Percentiles rank a stretch among this genome's conserved stretches.
Conservation (phyloP, 2,329 filamentous ascomycete genomes). For the Massarina eburnea region DNA sequence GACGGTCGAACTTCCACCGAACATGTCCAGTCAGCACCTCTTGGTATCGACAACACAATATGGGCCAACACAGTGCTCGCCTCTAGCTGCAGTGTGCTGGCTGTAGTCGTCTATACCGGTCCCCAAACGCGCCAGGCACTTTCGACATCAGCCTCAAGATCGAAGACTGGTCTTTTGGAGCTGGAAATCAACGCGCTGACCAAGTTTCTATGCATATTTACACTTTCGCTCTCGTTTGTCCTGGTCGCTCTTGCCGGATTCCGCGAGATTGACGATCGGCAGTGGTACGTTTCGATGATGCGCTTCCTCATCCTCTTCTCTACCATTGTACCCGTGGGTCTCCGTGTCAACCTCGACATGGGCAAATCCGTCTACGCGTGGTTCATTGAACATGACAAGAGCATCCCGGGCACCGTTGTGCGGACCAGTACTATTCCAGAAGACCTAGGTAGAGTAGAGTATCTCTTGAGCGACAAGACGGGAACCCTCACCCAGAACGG, state of each 20-base stretch:
- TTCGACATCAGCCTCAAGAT: conserved; percentile 87
- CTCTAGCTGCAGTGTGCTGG: conserved; percentile 84
- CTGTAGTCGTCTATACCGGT: conserved; percentile 91
- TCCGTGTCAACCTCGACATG: conserved; percentile 95
- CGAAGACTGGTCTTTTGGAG: conserved; percentile 90
- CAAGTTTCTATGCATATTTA: conserved; percentile 91
- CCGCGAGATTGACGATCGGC: conserved; percentile 61
- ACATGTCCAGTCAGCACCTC: conserved; percentile 62
- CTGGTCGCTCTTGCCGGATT: conserved; percentile 88
- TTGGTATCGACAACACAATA: conserved; percentile 95
- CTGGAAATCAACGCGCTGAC: conserved; percentile 96
- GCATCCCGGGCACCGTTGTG: conserved; percentile 89
- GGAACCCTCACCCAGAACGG: conserved; percentile 95
- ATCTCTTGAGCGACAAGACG: conserved; percentile 94
- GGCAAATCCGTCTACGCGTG: conserved; percentile 95
- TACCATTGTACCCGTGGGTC: conserved; percentile 96
- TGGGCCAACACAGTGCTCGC: conserved; percentile 98
- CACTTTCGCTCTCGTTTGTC: conserved; percentile 80
- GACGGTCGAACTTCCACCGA: conserved; percentile 19
- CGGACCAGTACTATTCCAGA: conserved; percentile 97
- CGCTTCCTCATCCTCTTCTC: conserved; percentile 97
- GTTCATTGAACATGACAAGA: conserved; percentile 89
- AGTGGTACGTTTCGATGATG: conserved; percentile 97
- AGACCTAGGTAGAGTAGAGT: conserved; percentile 92
- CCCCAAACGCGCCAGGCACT: conserved; percentile 91